phyloP scores from a whole-genome alignment of 1,284 basidiomycete species.

The Pisolithus thermaeus region DNA sequence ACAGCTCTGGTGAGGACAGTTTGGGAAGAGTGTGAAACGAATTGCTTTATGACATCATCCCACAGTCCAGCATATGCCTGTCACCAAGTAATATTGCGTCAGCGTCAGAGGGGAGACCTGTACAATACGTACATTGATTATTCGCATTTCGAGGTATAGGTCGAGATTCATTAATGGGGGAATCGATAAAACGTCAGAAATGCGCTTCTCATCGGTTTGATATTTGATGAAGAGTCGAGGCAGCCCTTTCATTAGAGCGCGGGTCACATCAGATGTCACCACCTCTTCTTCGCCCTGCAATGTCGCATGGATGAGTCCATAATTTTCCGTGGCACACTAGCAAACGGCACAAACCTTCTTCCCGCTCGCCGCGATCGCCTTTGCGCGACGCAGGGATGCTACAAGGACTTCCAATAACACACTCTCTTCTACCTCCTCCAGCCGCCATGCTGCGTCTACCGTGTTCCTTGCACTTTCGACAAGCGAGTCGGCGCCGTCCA shows the following conservation, averaged over 20 bases:
- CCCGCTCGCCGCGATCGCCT: slow-evolving; percentile 43
- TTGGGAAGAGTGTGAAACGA: slow-evolving; percentile 80
- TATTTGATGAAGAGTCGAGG: slow-evolving; percentile 91
- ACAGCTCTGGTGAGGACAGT: slow-evolving; percentile 76
- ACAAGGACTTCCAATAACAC: slow-evolving; percentile 80
- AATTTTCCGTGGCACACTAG: slow-evolving; percentile 1
- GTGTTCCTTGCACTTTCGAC: slow-evolving; percentile 28
- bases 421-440: slow-evolving; percentile 79
- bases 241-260: slow-evolving; percentile 81
- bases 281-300: slow-evolving; percentile 68
- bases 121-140: slow-evolving; percentile 62
- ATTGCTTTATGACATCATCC: slow-evolving; percentile 93
- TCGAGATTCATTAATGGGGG: slow-evolving; percentile 85
- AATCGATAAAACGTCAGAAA: slow-evolving; percentile 77
- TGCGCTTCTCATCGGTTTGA: slow-evolving; percentile 81
- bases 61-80: slow-evolving; percentile 87
- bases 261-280: slow-evolving; percentile 68
- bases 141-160: slow-evolving; percentile 89
- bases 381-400: slow-evolving; percentile 58
- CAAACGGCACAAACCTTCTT: slow-evolving; percentile 48
- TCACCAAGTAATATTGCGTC: slow-evolving; percentile 1
- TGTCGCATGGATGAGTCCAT: slow-evolving; percentile 4
- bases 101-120: neutral
- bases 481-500: slow-evolving; percentile 27
- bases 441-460: slow-evolving; percentile 68